Percentiles rank a stretch among this genome's conserved stretches.
These are phyloP conservation scores for Apodospora peruviana DNA, from an alignment of 495 filamentous ascomycete species.

Conservation along the genomic window DNA sequence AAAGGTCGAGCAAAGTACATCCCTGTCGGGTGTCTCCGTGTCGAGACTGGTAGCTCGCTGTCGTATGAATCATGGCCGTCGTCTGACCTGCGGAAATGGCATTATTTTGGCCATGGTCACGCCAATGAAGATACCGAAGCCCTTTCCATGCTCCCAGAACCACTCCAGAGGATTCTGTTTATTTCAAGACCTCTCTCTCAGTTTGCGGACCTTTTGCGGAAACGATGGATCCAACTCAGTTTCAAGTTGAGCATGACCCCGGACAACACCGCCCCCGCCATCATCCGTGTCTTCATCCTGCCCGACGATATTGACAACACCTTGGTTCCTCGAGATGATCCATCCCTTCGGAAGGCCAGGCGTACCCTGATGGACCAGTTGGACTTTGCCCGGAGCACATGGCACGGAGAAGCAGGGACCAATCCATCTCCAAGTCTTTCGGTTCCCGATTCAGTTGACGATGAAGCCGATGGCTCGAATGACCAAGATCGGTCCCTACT, in stretches of 20 bases:
- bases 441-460: background rate
- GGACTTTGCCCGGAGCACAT: slow-evolving; percentile 51
- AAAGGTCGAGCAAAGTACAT: background rate
- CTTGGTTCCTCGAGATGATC: slow-evolving; percentile 37
- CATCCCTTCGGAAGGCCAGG: slow-evolving; percentile 38
- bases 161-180: slow-evolving; percentile 28
- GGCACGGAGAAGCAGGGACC: slow-evolving; percentile 40
- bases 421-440: background rate
- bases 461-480: background rate
- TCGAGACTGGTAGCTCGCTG: background rate
- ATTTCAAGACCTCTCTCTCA: slow-evolving; percentile 18
- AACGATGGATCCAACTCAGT: slow-evolving; percentile 39
- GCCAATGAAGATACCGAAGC: background rate
- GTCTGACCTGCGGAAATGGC: background rate
- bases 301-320: slow-evolving; percentile 59
- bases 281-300: slow-evolving; percentile 59
- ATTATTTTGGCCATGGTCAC: background rate
- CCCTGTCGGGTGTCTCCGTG: background rate
- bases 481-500: slow-evolving; percentile 55
- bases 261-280: slow-evolving; percentile 13
- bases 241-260: slow-evolving; percentile 14
- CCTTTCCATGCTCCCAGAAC: slow-evolving; percentile 7
- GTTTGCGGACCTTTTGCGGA: slow-evolving; percentile 21
- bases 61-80: background rate
- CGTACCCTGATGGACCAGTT: slow-evolving; percentile 47